Evolutionary conservation across 192 early-diverging fungal species (phyloP).

Genomic region (Cladochytrium replicatum): DNA sequence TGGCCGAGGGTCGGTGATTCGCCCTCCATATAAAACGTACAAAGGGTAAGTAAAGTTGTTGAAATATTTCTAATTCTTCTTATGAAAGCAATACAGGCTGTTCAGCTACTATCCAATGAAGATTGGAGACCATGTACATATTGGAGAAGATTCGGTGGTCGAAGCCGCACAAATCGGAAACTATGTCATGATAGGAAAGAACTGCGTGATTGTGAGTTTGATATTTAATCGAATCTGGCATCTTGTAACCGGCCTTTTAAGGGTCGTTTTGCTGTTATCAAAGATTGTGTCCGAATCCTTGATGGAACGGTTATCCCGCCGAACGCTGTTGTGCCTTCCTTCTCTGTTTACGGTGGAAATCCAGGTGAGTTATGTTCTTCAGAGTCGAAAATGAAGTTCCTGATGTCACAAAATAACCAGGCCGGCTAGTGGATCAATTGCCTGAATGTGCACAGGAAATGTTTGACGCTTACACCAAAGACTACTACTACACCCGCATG

Average conservation of each 20-base stretch:
- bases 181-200: slow-evolving; percentile 81
- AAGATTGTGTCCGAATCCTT: slow-evolving; percentile 82
- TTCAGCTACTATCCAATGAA: slow-evolving; percentile 98
- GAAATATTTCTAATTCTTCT: slow-evolving; percentile 1
- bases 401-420: slow-evolving; percentile 13
- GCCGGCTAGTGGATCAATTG: slow-evolving; percentile 62
- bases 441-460: slow-evolving; percentile 81
- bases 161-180: slow-evolving; percentile 89
- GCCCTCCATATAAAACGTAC: slow-evolving; percentile 92
- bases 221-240: neutral
- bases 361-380: slow-evolving; percentile 40
- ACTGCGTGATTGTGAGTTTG: slow-evolving; percentile 83
- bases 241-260: slow-evolving; percentile 11
- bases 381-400: neutral
- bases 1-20: slow-evolving; percentile 61
- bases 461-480: slow-evolving; percentile 50
- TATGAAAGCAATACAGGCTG: too few relatives aligned
- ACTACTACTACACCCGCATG: too few relatives aligned
- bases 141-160: slow-evolving; percentile 78
- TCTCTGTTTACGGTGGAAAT: slow-evolving; percentile 78
- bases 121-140: slow-evolving; percentile 82
- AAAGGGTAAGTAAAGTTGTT: slow-evolving; percentile 51
- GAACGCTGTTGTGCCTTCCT: slow-evolving; percentile 84
- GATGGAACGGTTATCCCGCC: slow-evolving; percentile 87
- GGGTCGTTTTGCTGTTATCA: slow-evolving; percentile 92